A percentile compares a stretch with the other conserved stretches of the same genome.
These are phyloP conservation scores for Trypanosoma boissoni DNA, from an alignment of 208 protist genomes.

Conservation along the genomic window DNA sequence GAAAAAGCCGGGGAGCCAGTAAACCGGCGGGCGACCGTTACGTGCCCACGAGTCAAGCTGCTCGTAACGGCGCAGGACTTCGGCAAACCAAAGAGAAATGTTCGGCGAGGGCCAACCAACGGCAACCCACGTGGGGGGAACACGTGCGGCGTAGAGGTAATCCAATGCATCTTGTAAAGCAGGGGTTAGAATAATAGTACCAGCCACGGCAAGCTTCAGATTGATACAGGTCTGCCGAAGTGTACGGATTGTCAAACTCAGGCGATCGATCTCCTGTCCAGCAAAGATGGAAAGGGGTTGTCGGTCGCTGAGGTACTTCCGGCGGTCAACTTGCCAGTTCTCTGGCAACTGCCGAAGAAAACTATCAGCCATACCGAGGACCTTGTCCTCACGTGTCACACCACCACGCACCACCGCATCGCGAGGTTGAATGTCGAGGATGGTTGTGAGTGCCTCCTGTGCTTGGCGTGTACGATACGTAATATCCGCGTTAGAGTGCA, in stretches of 20 bases:
- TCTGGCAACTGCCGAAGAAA: constrained; percentile 91
- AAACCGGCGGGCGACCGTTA: constrained; percentile 90
- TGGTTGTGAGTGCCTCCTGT: constrained; percentile 92
- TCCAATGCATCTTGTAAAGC: constrained; percentile 93
- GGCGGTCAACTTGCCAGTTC: constrained; percentile 89
- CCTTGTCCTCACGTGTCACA: constrained; percentile 93
- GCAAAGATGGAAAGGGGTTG: constrained; percentile 97
- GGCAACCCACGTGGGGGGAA: constrained; percentile 94
- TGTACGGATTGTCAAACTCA: constrained; percentile 77
- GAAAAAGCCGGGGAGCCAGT: constrained; percentile 98
- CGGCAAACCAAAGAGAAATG: constrained; percentile 97
- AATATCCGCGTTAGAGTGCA: constrained; percentile 97
- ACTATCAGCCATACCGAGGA: constrained; percentile 85
- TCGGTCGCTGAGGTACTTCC: constrained; percentile 71
- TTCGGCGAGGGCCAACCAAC: constrained; percentile 95
- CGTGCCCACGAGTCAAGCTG: constrained; percentile 94
- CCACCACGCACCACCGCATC: constrained; percentile 80
- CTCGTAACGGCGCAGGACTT: constrained; percentile 93
- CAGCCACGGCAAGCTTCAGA: constrained; percentile 95
- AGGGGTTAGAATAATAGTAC: constrained; percentile 97
- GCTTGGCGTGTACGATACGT: constrained; percentile 92
- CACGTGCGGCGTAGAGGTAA: constrained; percentile 95
- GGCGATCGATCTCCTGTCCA: constrained; percentile 95
- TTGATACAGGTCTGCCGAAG: constrained; percentile 90
- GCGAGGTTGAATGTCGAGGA: constrained; percentile 96